Percentiles rank a stretch among this genome's conserved stretches.
phyloP scores from a whole-genome alignment of 1,284 basidiomycete species.

The Heliocybe sulcata region DNA sequence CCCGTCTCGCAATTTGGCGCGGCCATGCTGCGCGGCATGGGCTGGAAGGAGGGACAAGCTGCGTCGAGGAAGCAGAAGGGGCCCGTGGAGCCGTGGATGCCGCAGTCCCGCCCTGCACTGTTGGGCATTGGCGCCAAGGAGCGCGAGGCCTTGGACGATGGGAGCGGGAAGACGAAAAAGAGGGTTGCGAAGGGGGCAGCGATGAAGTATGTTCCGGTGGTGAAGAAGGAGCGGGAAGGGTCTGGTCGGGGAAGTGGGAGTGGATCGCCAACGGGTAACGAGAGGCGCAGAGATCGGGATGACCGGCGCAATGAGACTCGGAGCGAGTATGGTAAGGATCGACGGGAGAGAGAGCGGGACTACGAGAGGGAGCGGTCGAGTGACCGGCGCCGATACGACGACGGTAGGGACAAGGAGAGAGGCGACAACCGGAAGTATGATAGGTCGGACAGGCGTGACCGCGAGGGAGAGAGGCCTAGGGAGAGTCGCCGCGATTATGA shows the following conservation, averaged over 20 bases:
- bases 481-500: neutral
- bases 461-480: neutral
- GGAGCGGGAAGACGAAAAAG: constrained; percentile 38
- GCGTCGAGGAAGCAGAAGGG: constrained; percentile 40
- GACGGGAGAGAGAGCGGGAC: constrained; percentile 15
- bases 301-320: constrained; percentile 14
- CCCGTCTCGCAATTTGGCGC: constrained; percentile 93
- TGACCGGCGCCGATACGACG: constrained; percentile 11
- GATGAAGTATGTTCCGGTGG: constrained; percentile 70
- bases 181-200: constrained; percentile 42
- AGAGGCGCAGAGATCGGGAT: constrained; percentile 21
- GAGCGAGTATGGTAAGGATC: too few relatives aligned
- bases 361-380: constrained; percentile 21
- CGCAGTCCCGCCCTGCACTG: constrained; percentile 73
- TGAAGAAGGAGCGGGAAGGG: constrained; percentile 45
- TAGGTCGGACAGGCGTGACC: neutral
- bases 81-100: constrained; percentile 72
- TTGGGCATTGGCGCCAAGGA: constrained; percentile 91
- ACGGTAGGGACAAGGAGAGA: neutral
- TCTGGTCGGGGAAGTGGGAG: constrained; percentile 15
- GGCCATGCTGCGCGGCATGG: constrained; percentile 94
- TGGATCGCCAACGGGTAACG: constrained; percentile 17
- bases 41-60: constrained; percentile 82
- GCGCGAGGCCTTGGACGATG: constrained; percentile 59
- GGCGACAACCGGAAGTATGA: constrained; percentile 2